phyloP scores from a whole-genome alignment of 1,284 basidiomycete species.

The Trametes hirsuta region DNA sequence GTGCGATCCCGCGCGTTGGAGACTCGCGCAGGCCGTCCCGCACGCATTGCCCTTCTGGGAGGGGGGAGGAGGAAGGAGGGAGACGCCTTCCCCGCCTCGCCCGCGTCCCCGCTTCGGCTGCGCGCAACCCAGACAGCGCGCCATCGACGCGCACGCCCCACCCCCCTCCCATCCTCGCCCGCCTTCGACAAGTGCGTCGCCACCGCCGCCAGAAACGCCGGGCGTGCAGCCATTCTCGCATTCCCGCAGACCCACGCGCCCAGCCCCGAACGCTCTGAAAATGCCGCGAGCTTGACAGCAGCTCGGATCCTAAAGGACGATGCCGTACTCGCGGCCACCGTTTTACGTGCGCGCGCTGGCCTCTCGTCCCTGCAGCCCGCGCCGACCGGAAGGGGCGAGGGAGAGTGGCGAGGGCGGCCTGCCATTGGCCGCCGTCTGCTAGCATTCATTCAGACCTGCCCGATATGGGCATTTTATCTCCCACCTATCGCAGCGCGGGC shows the following conservation, averaged over 20 bases:
- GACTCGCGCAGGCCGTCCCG: background rate
- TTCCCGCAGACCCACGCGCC: background rate
- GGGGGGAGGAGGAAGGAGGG: too few relatives aligned
- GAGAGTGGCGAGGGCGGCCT: too few relatives aligned
- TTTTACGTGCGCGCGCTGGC: too few relatives aligned
- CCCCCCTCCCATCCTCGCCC: background rate
- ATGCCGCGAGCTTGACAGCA: background rate
- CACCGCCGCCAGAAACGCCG: constrained; percentile 6
- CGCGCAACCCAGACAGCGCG: constrained; percentile 4
- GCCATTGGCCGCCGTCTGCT: too few relatives aligned
- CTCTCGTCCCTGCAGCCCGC: too few relatives aligned
- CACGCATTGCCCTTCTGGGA: background rate
- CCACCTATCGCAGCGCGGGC: constrained; percentile 19
- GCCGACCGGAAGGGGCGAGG: too few relatives aligned
- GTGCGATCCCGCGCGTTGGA: background rate
- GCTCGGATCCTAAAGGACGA: background rate
- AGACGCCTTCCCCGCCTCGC: background rate
- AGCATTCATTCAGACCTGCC: constrained; percentile 11
- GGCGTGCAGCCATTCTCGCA: background rate
- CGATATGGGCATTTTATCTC: constrained; percentile 13
- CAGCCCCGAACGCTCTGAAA: background rate
- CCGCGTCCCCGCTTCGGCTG: constrained; percentile 10
- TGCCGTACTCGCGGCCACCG: background rate
- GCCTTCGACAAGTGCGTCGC: constrained; percentile 1
- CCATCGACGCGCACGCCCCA: background rate